Percentiles rank a stretch among this genome's conserved stretches.
phyloP scores from a whole-genome alignment of 202 grass and related monocot species.

The Panicum virgatum region DNA sequence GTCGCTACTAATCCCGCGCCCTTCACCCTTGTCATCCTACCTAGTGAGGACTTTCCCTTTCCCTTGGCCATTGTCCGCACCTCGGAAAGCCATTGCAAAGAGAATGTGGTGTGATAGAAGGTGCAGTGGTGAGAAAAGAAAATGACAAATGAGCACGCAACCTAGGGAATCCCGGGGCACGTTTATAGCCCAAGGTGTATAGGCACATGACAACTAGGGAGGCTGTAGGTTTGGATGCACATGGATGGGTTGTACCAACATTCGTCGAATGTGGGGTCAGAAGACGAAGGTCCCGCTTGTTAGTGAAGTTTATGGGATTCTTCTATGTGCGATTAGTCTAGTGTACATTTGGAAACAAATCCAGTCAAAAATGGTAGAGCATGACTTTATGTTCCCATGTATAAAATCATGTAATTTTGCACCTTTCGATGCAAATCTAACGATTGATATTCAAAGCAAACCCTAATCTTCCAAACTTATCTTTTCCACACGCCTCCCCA shows the following conservation, averaged over 20 bases:
- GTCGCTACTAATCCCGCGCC: not conserved
- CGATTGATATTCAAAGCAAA: too few relatives aligned
- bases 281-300: not conserved
- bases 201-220: not conserved
- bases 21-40: not conserved
- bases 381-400: too few relatives aligned
- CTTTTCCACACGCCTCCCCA: too few relatives aligned
- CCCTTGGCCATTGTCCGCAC: not conserved
- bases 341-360: too few relatives aligned
- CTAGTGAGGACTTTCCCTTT: not conserved
- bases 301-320: too few relatives aligned
- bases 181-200: not conserved
- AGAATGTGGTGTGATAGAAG: not conserved
- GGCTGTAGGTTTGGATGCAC: too few relatives aligned
- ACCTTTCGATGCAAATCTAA: too few relatives aligned
- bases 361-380: too few relatives aligned
- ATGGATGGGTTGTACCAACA: not conserved
- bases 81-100: constrained; percentile 20
- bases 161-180: not conserved
- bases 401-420: too few relatives aligned
- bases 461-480: too few relatives aligned
- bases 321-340: not conserved
- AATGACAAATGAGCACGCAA: not conserved
- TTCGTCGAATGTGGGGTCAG: not conserved
- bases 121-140: not conserved